These are phyloP conservation scores for Halophytophthora polymorphica DNA, from an alignment of 352 stramenopile genomes.

Conservation along the genomic window DNA sequence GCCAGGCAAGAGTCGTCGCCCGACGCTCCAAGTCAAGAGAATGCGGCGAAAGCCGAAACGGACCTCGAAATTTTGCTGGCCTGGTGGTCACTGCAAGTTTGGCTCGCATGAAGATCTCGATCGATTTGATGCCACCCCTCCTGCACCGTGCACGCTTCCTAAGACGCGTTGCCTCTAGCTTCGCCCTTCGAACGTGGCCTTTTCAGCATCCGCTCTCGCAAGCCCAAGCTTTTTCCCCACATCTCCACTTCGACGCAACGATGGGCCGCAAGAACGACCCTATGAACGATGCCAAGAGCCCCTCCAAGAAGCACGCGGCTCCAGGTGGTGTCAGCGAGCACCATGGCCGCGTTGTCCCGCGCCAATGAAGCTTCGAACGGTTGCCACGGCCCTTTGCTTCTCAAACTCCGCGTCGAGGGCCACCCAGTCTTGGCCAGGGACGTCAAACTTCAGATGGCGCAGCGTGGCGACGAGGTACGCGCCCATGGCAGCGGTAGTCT, in stretches of 20 bases:
- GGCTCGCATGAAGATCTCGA: no score
- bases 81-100: not conserved
- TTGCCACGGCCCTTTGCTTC: no score
- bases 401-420: no score
- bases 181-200: not conserved
- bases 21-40: not conserved
- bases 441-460: no score
- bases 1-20: not conserved
- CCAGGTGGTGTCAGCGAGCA: no score
- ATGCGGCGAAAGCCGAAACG: not conserved
- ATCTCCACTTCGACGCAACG: constrained; percentile 2
- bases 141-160: no score
- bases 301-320: not conserved
- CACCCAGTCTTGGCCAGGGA: no score
- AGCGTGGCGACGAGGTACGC: no score
- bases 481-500: no score
- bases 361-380: no score
- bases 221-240: constrained; percentile 5
- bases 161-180: not conserved
- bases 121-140: no score
- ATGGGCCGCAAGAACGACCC: constrained; percentile 35
- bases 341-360: no score
- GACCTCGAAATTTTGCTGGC: not conserved
- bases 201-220: constrained; percentile 10
- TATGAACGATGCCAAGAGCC: constrained; percentile 3